phyloP scores from a whole-genome alignment of 805 yeast species.

The Saccharomycopsis oosterbeekiorum region DNA sequence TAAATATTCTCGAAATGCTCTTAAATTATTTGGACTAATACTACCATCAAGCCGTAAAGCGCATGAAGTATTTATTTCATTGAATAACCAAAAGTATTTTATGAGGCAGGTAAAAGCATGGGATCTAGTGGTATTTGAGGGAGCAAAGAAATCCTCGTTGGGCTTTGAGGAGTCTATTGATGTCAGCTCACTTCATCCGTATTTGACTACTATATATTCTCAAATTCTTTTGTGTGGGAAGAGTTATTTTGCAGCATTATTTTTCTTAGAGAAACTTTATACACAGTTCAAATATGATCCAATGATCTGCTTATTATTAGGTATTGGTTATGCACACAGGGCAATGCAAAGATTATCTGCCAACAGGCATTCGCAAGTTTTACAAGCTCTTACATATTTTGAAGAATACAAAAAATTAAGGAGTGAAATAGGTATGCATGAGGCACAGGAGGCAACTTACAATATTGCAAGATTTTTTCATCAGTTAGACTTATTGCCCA shows the following conservation, averaged over 20 bases:
- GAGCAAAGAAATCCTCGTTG: slow-evolving; percentile 71
- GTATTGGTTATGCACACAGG: slow-evolving; percentile 75
- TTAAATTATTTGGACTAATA: slow-evolving; percentile 57
- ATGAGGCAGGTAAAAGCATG: slow-evolving; percentile 83
- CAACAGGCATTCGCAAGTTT: slow-evolving; percentile 75
- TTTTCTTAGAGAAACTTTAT: slow-evolving; percentile 65
- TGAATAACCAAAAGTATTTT: slow-evolving; percentile 83
- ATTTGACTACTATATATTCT: slow-evolving; percentile 70
- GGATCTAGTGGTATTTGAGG: slow-evolving; percentile 53
- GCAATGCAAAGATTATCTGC: slow-evolving; percentile 85
- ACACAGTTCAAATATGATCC: slow-evolving; percentile 65
- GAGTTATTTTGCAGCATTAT: slow-evolving; percentile 74
- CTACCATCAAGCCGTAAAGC: slow-evolving; percentile 53
- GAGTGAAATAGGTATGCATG: slow-evolving; percentile 29
- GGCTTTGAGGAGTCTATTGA: slow-evolving; percentile 10
- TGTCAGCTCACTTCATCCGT: slow-evolving; percentile 34
- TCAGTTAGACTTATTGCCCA: slow-evolving; percentile 60
- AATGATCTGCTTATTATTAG: slow-evolving; percentile 62
- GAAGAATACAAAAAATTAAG: slow-evolving; percentile 59
- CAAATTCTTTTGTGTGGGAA: slow-evolving; percentile 71
- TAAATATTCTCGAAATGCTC: slow-evolving; percentile 66
- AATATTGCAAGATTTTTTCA: slow-evolving; percentile 83
- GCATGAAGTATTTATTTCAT: slow-evolving; percentile 54
- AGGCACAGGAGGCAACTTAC: slow-evolving; percentile 67
- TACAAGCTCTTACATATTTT: slow-evolving; percentile 78